A percentile compares a stretch with the other conserved stretches of the same genome.
phyloP scores from a whole-genome alignment of 352 stramenopile genomes.

The Phytopythium helicoides region DNA sequence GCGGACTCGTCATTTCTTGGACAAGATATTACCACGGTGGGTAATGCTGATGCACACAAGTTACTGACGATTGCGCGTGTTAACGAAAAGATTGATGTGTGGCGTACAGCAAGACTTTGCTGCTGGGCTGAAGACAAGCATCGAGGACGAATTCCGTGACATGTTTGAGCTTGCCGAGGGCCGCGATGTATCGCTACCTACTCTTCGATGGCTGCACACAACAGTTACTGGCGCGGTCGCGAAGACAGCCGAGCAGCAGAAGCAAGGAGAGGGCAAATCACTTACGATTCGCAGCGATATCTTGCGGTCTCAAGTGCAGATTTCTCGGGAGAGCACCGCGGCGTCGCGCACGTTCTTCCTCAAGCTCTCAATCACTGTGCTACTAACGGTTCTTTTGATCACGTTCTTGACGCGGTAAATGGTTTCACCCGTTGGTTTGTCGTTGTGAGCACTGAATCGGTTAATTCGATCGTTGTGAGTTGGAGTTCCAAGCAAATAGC shows the following conservation, averaged over 20 bases:
- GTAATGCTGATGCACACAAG: not conserved
- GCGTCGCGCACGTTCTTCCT: constrained; percentile 65
- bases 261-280: not conserved
- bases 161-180: constrained; percentile 66
- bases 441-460: too few species aligned
- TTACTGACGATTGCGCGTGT: not conserved
- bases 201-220: constrained; percentile 44
- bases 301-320: constrained; percentile 45
- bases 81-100: constrained; percentile 6
- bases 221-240: constrained; percentile 26
- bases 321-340: constrained; percentile 37
- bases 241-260: constrained; percentile 13
- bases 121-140: constrained; percentile 41
- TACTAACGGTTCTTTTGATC: constrained; percentile 54
- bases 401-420: constrained; percentile 36
- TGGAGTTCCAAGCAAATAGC: too few species aligned
- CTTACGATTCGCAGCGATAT: constrained; percentile 41
- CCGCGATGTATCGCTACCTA: constrained; percentile 38
- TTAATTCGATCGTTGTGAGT: too few species aligned
- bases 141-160: constrained; percentile 70
- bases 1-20: constrained; percentile 20
- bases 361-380: constrained; percentile 60
- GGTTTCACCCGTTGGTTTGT: not conserved
- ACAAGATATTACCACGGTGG: constrained; percentile 46
- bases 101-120: constrained; percentile 40